Evolutionary conservation across 108 stramenopile species (phyloP).

Genomic region (Nitzschia putrida): DNA sequence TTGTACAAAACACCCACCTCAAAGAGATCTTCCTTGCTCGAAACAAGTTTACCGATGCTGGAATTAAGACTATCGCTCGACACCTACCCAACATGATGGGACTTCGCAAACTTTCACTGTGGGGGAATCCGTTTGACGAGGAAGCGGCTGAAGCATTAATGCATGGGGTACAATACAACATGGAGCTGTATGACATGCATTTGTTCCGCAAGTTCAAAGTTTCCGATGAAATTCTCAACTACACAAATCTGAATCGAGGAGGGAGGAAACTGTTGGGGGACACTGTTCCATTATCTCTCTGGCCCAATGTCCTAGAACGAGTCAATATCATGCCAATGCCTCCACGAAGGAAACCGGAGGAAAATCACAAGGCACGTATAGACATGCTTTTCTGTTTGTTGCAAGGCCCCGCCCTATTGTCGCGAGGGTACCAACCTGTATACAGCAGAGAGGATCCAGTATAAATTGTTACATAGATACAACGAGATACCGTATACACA

Average conservation of each 20-base stretch:
- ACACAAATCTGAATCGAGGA: slow-evolving; percentile 15
- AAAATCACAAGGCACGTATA: slow-evolving; percentile 4
- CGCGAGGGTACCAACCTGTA: neutral
- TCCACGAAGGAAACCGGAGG: slow-evolving; percentile 8
- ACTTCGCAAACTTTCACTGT: slow-evolving; percentile 8
- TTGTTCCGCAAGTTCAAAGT: neutral
- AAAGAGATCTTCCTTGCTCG: slow-evolving; percentile 4
- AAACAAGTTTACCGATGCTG: slow-evolving; percentile 18
- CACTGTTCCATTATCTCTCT: slow-evolving; percentile 6
- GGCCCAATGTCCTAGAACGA: slow-evolving; percentile 23
- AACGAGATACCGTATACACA: too few species aligned
- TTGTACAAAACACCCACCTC: neutral
- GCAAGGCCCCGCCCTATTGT: slow-evolving; percentile 4
- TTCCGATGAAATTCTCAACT: slow-evolving; percentile 11
- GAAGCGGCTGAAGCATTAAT: slow-evolving; percentile 7
- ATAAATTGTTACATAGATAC: too few species aligned
- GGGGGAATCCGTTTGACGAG: slow-evolving; percentile 23
- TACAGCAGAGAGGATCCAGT: too few species aligned
- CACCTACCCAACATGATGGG: slow-evolving; percentile 11
- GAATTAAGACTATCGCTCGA: slow-evolving; percentile 4
- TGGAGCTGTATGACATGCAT: slow-evolving; percentile 1
- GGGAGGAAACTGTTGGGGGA: slow-evolving; percentile 15
- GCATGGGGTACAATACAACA: slow-evolving; percentile 5
- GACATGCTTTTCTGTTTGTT: slow-evolving; percentile 16
- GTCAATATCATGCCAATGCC: slow-evolving; percentile 12